Base-by-base conservation (phyloP, 2,329 filamentous ascomycete genomes). In the Endoconidiophora polonica region DNA sequence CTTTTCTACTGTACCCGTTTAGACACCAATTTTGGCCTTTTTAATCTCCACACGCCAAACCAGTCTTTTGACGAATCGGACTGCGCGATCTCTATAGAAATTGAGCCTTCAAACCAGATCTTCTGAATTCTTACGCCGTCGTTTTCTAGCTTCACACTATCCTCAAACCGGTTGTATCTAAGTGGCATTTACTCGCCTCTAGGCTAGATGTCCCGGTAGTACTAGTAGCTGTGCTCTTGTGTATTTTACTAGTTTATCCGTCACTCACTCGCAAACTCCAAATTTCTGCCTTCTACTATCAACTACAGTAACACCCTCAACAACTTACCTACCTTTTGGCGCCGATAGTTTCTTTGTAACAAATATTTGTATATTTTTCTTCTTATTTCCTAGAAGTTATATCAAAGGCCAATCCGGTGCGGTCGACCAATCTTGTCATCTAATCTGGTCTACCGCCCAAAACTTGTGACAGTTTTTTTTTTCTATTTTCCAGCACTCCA, bases 401-500 rank as follows among this genome's bases (percentile, higher is more conserved):
- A 33, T 12, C 7, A 9, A 33, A 46, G 44, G 12, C 18, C 18
- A 36, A 20, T 22, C 50, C 23, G 50, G 49, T 26, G 49, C 49
- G 44, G 49, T 47, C 47, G 49, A 39, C 49, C 44, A 47, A 22
- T 40, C 16, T 18, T 43, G 41, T 38, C 24, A 26, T 26, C 22
- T 50, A 29, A 47, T 24, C 43, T 46, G 50, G 46, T 49, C 50
- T 46, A 36, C 45, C 50, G 45, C 50, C 40, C 40, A 52, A 29
- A 16, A 36, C 44, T 36, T 29, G 23, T 14, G 23, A 46, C 44
- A 24, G 26, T 5, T 20, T 44, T 44, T 44, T n/a, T 16, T 14
- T 23, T 46, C 16, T 18, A 18, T 44, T 29, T 38, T 37, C 44
- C 29, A 41, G 71, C 68, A 71, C 68, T 72, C 71, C 73, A 67